Evolutionary conservation across 2,329 filamentous ascomycete genomes (phyloP).

Genomic region (Xylaria sp.): DNA sequence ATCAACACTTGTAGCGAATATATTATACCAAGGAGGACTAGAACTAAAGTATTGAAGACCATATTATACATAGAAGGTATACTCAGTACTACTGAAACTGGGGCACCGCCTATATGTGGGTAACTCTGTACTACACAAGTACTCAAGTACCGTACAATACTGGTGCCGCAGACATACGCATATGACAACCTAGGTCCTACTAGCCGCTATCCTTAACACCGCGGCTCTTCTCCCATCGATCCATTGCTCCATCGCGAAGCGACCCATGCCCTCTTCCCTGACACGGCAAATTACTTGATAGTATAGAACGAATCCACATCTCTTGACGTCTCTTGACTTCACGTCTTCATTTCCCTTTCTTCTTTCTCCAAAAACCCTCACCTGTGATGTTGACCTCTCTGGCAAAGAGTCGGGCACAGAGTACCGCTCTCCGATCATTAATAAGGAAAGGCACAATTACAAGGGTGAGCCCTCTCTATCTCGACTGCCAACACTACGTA

Average conservation of each 20-base stretch:
- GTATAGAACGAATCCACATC: constrained; percentile 28
- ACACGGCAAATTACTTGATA: constrained; percentile 14
- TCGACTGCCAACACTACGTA: not conserved
- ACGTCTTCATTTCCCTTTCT: constrained; percentile 29
- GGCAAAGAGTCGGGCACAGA: constrained; percentile 51
- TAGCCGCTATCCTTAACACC: constrained; percentile 7
- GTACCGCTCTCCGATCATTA: constrained; percentile 49
- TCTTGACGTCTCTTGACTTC: constrained; percentile 26
- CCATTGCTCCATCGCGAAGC: constrained; percentile 19
- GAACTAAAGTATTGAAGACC: no score
- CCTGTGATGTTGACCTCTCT: constrained; percentile 51
- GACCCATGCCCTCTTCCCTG: constrained; percentile 30
- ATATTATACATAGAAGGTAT: no score
- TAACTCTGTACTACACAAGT: constrained; percentile 1
- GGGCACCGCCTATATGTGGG: not conserved
- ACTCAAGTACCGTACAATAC: not conserved
- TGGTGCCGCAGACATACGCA: constrained; percentile 13
- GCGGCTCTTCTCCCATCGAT: constrained; percentile 27
- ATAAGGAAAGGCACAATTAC: constrained; percentile 41
- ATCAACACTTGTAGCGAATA: not conserved
- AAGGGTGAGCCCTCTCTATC: constrained; percentile 40
- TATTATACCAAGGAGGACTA: no score
- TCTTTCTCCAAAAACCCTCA: constrained; percentile 24
- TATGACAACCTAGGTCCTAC: constrained; percentile 20
- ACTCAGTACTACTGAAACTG: not conserved